Base-by-base conservation (phyloP, 257 asterid genomes). In the Nicotiana knightiana region DNA sequence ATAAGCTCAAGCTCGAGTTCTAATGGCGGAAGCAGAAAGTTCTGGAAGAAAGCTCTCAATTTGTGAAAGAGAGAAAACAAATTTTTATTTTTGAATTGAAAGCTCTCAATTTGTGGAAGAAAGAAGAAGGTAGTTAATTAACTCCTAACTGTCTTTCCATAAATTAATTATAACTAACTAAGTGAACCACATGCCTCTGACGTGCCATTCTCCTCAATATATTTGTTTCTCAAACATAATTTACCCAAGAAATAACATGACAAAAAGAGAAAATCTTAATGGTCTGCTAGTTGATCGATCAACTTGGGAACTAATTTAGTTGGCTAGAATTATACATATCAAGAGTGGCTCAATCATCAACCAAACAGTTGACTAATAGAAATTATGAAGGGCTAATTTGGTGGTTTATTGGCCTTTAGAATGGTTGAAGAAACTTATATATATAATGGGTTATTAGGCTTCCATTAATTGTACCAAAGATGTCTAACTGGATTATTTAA, bases 371-470 rank as follows among this genome's bases (percentile, higher is more conserved):
- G 61, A 71, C 79, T 46, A 13, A 13, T 46, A 46, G 32, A 46
- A 46, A 24, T 71, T 46, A 71, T 71, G 79, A 46, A 71, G 48
- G 61, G 39, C 61, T 46, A 71, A 24, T 71, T 24, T 21, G 37
- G 79, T 46, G 35, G 58, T 43, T 70, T 70, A 57, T 21, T 70
- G 79, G 24, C 79, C 12, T 46, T 71, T 24, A 24, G 12, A 24
- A 71, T 71, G 61, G 79, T 71, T 71, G 79, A 71, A 61, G 79
- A 71, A 71, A 46, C 21, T 39, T 39, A n/a, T 39, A 70, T n/a
- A 37, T 39, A 70, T n/a, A 37, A 11, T 70, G 46, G 11, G 16
- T 53, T 39, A 39, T 39, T 39, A 70, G 51, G n/a, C 58, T 43
- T 15, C 58, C 59, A 71, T 46, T 71, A 71, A 71, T 46, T 71